Percentiles rank a stretch among this genome's conserved stretches.
phyloP scores from a whole-genome alignment of 768 basidiomycete species.

The Pleurotus tuoliensis region DNA sequence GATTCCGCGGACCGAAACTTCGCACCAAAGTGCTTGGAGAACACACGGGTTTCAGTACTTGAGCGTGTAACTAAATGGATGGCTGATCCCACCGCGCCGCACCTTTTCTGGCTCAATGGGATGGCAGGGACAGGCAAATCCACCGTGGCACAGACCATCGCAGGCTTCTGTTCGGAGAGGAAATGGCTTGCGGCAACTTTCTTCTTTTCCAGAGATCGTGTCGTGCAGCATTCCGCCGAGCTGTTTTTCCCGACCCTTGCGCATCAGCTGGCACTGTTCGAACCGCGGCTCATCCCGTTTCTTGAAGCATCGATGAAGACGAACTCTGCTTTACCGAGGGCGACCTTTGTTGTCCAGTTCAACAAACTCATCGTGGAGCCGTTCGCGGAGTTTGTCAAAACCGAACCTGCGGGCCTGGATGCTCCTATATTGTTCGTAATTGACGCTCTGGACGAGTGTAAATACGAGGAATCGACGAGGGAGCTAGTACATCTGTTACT shows the following conservation, averaged over 20 bases:
- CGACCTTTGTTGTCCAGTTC: constrained; percentile 14
- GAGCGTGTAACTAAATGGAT: background rate
- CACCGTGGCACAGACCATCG: constrained; percentile 21
- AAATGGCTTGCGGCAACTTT: constrained; percentile 26
- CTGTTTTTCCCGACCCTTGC: constrained; percentile 27
- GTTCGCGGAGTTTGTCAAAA: background rate
- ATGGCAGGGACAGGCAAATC: constrained; percentile 22
- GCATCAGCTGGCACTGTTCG: constrained; percentile 19
- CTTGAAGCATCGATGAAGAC: constrained; percentile 10
- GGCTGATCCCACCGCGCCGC: background rate
- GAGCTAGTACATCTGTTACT: constrained; percentile 12
- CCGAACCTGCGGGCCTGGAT: background rate
- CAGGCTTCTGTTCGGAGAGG: constrained; percentile 13
- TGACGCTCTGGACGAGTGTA: constrained; percentile 27
- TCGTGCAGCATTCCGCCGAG: constrained; percentile 17
- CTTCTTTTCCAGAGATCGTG: constrained; percentile 29
- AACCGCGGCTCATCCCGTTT: background rate
- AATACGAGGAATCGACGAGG: constrained; percentile 8
- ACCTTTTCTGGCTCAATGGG: constrained; percentile 18
- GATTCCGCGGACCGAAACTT: background rate
- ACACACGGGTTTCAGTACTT: background rate
- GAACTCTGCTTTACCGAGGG: constrained; percentile 14
- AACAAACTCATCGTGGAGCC: constrained; percentile 14
- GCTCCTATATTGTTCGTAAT: constrained; percentile 14
- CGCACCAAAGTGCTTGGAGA: background rate